Evolutionary conservation across 2,329 filamentous ascomycete genomes (phyloP).

Genomic region (Cordyceps pruinosa): DNA sequence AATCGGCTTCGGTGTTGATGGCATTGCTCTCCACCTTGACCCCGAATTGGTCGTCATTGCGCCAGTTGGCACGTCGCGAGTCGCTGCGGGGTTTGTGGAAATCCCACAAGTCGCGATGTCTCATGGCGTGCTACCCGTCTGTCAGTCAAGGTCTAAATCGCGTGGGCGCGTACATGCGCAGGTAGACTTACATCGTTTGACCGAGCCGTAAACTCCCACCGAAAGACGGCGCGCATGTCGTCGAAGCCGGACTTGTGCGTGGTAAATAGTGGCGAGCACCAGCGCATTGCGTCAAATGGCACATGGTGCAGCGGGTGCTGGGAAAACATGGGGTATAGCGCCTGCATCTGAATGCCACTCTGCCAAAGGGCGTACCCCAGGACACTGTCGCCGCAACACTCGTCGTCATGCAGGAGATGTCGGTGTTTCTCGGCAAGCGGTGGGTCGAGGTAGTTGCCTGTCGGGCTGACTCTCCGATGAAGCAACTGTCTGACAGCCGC

Average conservation of each 20-base stretch:
- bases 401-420: constrained; percentile 1
- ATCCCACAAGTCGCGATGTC: constrained; percentile 9
- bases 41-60: constrained; percentile 8
- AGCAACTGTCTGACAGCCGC: constrained; percentile 14
- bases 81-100: constrained; percentile 1
- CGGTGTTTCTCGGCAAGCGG: constrained; percentile 6
- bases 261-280: constrained; percentile 15
- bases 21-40: background rate
- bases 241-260: constrained; percentile 12
- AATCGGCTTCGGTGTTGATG: background rate
- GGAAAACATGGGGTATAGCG: constrained; percentile 14
- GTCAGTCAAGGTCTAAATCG: background rate
- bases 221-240: constrained; percentile 12
- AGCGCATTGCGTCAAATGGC: constrained; percentile 11
- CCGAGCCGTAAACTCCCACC: constrained; percentile 14
- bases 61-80: constrained; percentile 2
- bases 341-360: constrained; percentile 9
- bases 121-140: background rate
- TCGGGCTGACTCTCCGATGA: background rate
- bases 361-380: constrained; percentile 10
- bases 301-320: constrained; percentile 6
- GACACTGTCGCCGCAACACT: constrained; percentile 15
- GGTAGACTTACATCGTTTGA: background rate
- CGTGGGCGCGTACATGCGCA: background rate
- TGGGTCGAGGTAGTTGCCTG: constrained; percentile 8